Percentiles rank a stretch among this genome's conserved stretches.
These are phyloP conservation scores for Heterobasidion annosum DNA, from an alignment of 1,284 basidiomycete genomes.

Conservation along the genomic window DNA sequence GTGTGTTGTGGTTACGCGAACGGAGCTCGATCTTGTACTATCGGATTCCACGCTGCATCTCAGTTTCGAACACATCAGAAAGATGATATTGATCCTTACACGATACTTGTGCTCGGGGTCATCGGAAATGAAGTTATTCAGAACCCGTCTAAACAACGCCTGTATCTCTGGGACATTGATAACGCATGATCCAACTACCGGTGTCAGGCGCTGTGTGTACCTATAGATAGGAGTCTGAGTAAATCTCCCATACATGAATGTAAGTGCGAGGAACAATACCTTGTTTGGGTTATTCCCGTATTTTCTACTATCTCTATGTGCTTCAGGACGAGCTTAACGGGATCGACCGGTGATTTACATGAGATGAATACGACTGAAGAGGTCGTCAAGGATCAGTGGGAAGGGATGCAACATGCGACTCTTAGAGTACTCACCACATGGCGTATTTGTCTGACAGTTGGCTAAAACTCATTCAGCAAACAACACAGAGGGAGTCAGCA, in stretches of 20 bases:
- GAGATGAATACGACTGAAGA: slow-evolving; percentile 69
- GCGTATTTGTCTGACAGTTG: slow-evolving; percentile 68
- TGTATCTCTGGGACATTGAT: slow-evolving; percentile 64
- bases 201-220: slow-evolving; percentile 60
- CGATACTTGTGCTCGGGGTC: slow-evolving; percentile 33
- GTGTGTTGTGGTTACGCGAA: slow-evolving; percentile 62
- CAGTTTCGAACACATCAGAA: neutral
- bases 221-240: slow-evolving; percentile 24
- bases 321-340: slow-evolving; percentile 58
- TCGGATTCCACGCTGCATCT: neutral
- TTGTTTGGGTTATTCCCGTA: slow-evolving; percentile 57
- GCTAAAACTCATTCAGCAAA: slow-evolving; percentile 26
- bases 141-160: slow-evolving; percentile 43
- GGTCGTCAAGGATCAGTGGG: neutral
- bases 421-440: slow-evolving; percentile 45
- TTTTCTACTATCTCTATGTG: slow-evolving; percentile 54
- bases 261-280: slow-evolving; percentile 27
- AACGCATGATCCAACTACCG: slow-evolving; percentile 55
- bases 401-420: neutral
- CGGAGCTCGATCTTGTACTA: slow-evolving; percentile 77
- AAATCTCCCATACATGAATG: neutral
- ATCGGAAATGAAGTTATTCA: slow-evolving; percentile 41
- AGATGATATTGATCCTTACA: slow-evolving; percentile 16
- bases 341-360: slow-evolving; percentile 68
- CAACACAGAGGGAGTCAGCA: slow-evolving; percentile 2